These are phyloP conservation scores for Cystoisospora suis DNA, from an alignment of 169 alveolate genomes.

Conservation along the genomic window DNA sequence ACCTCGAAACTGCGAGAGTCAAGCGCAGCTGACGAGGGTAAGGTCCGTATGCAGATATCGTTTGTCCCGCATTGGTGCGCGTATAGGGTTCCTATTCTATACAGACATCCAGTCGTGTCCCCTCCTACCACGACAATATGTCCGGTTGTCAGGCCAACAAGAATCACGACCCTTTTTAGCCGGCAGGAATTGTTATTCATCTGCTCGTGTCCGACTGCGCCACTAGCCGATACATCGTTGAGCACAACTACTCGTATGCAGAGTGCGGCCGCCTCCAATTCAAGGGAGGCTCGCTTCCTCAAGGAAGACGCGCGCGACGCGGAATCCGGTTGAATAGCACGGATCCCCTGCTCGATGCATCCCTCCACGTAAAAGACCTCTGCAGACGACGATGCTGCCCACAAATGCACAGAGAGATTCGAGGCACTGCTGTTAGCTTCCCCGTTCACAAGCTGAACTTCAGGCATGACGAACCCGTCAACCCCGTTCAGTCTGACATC, in stretches of 20 bases:
- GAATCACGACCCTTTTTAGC: not conserved
- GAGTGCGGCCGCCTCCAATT: not conserved
- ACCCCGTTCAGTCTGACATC: conserved; percentile 4
- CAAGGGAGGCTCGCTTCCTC: not conserved
- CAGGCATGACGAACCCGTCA: not conserved
- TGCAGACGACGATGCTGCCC: conserved; percentile 16
- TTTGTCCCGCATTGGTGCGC: conserved; percentile 29
- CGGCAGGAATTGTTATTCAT: no score
- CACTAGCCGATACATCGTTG: no score
- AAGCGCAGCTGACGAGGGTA: no score
- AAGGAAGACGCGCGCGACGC: not conserved
- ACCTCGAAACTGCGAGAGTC: no score
- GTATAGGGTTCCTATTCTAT: not conserved
- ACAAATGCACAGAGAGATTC: not conserved
- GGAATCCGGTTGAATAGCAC: not conserved
- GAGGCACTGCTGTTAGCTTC: not conserved
- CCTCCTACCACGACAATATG: not conserved
- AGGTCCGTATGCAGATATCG: not conserved
- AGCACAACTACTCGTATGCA: not conserved
- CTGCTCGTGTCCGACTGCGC: no score
- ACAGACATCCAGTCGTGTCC: not conserved
- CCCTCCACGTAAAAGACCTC: not conserved
- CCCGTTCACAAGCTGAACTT: not conserved
- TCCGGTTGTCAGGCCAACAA: not conserved
- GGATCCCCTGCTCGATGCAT: not conserved